Conservation (phyloP, 1,139 yeast species). For the Taphrina deformans region DNA sequence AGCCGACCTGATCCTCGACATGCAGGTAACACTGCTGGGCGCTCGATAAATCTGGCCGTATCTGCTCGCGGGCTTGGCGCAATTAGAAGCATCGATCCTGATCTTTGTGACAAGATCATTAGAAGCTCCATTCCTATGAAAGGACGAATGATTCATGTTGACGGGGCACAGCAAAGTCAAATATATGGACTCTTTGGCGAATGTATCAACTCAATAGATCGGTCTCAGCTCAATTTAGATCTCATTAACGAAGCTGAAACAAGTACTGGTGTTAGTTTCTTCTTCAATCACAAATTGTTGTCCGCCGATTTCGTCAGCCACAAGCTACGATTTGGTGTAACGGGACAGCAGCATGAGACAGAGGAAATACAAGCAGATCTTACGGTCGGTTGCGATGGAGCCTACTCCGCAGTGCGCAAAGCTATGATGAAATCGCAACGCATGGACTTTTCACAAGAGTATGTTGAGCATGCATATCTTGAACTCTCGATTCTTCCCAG, state of each 20-base stretch:
- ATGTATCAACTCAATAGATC: conserved; percentile 78
- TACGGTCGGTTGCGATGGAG: conserved; percentile 83
- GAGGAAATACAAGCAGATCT: conserved; percentile 52
- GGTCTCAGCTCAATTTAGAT: conserved; percentile 64
- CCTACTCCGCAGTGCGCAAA: conserved; percentile 71
- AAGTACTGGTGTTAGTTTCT: conserved; percentile 50
- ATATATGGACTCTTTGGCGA: conserved; percentile 73
- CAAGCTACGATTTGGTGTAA: background rate
- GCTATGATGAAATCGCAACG: conserved; percentile 57
- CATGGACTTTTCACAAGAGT: conserved; percentile 72
- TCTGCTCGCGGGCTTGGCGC: conserved; percentile 80
- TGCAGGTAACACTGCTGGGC: conserved; percentile 44
- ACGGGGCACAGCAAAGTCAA: conserved; percentile 68
- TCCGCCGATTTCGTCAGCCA: conserved; percentile 44
- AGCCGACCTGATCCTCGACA: conserved; percentile 51
- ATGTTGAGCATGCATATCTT: conserved; percentile 79
- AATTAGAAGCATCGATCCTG: conserved; percentile 59
- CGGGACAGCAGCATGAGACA: conserved; percentile 33
- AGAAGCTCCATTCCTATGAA: conserved; percentile 74
- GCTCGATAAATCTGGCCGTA: conserved; percentile 84
- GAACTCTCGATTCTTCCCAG: conserved; percentile 73
- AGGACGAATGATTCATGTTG: conserved; percentile 86
- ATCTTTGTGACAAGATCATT: conserved; percentile 58
- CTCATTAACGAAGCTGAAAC: conserved; percentile 63
- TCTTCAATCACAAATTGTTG: conserved; percentile 61